These are phyloP conservation scores for Amoebophrya sp. DNA, from an alignment of 169 alveolate species.

Conservation along the genomic window DNA sequence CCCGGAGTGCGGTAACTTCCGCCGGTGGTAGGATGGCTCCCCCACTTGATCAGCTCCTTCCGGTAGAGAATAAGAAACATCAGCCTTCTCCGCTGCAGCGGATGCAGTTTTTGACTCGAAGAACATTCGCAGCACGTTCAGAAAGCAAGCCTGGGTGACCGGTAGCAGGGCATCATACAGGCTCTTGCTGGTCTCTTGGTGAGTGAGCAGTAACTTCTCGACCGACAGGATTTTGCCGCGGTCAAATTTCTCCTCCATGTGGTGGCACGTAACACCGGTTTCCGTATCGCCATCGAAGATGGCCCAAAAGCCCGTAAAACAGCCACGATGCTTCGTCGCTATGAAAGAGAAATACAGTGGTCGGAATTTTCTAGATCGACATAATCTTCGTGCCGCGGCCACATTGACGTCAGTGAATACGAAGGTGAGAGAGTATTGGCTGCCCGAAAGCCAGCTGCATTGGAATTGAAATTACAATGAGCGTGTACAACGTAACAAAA, in stretches of 20 bases:
- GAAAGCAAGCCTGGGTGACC: not conserved
- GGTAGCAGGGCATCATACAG: not conserved
- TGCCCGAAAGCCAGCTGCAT: too few species aligned
- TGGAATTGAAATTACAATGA: too few species aligned
- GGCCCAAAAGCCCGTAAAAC: not conserved
- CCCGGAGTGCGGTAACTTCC: not conserved
- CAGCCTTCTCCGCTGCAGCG: too few species aligned
- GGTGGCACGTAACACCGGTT: conserved; percentile 1
- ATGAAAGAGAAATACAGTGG: too few species aligned
- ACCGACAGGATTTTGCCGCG: not conserved
- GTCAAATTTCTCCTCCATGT: not conserved
- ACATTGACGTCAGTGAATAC: too few species aligned
- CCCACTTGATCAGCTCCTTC: not conserved
- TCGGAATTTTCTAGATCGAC: too few species aligned
- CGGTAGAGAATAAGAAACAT: too few species aligned
- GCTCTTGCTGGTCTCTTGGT: not conserved
- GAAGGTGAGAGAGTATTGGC: too few species aligned
- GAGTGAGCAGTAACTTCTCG: not conserved
- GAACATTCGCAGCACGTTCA: not conserved
- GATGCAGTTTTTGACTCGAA: too few species aligned
- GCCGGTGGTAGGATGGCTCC: not conserved
- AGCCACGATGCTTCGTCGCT: conserved; percentile 28
- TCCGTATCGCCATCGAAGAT: not conserved
- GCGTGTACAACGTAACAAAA: too few species aligned
- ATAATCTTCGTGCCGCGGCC: too few species aligned